Base-by-base conservation (phyloP, 805 yeast species). In the Sugiyamaella americana region DNA sequence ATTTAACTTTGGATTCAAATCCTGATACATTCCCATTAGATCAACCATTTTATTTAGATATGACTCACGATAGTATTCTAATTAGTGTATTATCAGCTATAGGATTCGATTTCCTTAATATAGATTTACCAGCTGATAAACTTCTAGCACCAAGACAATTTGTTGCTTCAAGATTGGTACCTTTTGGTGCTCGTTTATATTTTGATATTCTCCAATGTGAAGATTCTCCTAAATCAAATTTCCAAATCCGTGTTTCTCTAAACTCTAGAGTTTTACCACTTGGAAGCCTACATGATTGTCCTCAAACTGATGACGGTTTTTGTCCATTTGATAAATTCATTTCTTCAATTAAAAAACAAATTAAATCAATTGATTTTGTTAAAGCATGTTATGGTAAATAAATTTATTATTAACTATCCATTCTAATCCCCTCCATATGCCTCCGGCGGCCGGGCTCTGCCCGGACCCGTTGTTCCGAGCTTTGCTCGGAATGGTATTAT, bases 61-160 rank as follows among this genome's bases (percentile, higher is more conserved):
- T 84, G 67, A 72, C 86, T n/a, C 94, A 86, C 59, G 94, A 86
- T 60, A 75, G 83, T 35, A 83, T 82, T 51, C 63, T 84, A 37
- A 68, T 79, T 51, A 68, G 80, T 35, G 79, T 73, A 55, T 66
- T 80, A 56, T 68, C 85, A 29, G 84, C 91, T 2, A 64, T 84
- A 43, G 87, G 87, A 6, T 60, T 84, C 41, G 58, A 58, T 32
- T 58, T 62, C 51, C 53, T 51, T 50, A 73, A 47, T 67, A 69
- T 51, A 2, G 67, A 69, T 36, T 67, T 78, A 36, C 71, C 79
- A 3, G 60, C 72, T 5, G 70, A 70, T 50, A 64, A 66, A 42
- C 69, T 77, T 47, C 57, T 59, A 46, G 66, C 55, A 23, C 70
- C 71, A 4, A 61, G 72, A n/a, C 62, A 65, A 43, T 62, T 67